Base-by-base conservation (phyloP, 75 land plant genomes). In the Cupressus sempervirens region DNA sequence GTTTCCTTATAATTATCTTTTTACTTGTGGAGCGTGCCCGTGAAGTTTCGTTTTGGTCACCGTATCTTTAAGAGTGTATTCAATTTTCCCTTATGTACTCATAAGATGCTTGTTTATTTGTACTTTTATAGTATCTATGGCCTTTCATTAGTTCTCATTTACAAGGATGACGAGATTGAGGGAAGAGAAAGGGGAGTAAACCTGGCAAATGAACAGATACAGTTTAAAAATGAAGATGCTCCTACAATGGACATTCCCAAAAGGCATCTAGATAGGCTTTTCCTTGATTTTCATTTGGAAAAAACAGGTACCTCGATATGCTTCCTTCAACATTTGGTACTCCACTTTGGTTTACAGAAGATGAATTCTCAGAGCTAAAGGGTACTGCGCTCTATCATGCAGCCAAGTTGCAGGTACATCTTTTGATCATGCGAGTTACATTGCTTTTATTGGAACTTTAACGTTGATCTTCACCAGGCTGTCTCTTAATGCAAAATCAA, bases 321-420 rank as follows among this genome's bases (percentile, higher is more conserved):
- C 92, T 97, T 83, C 99, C 99, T 9, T 88, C 87, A 35, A 86
- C 84, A n/a, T 97, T 97, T 87, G 93, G 96, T 9, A 96, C 87
- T 36, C 92, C 98, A 29, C 93, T 94, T 54, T 96, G 96, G 95
- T 97, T 94, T 83, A 86, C 87, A 70, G 96, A 97, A 14, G 93
- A 93, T 77, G 99, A 97, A 76, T 89, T 96, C n/a, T 18, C 79
- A 83, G 98, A 94, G 85, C 86, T 97, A 83, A 92, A 91, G 79
- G 99, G 98, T 0, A 97, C 99, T 30, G 75, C 95, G 40, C 84
- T 97, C 56, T 87, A 90, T 72, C 83, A 90, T 40, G 99, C 99
- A 30, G 93, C 95, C 54, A 83, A 86, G 76, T 82, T 91, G 54
- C 99, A 94, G 95, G 99, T 90, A 84, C n/a, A 35, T 86, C 50